A percentile compares a stretch with the other conserved stretches of the same genome.
These are phyloP conservation scores for Naganishia randhawae DNA, from an alignment of 768 basidiomycete genomes.

Conservation along the genomic window DNA sequence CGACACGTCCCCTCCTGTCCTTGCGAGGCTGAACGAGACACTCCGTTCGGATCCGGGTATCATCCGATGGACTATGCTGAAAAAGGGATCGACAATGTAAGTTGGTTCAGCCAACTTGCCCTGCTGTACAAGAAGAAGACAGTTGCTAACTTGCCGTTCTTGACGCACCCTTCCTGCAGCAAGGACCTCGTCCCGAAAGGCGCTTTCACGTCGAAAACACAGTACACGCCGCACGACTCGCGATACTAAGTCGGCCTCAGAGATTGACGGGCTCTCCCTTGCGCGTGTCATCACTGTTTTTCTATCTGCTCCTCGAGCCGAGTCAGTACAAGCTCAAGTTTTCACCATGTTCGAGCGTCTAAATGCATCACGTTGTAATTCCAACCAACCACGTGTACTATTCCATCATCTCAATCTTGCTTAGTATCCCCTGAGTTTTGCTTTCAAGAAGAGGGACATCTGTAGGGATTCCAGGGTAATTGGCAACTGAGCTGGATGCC, in stretches of 20 bases:
- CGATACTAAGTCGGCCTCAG: background rate
- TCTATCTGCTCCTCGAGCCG: background rate
- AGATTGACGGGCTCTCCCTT: no score
- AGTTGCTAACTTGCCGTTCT: background rate
- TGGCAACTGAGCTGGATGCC: no score
- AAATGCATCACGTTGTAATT: background rate
- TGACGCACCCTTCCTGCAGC: slow-evolving; percentile 1
- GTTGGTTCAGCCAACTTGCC: slow-evolving; percentile 22
- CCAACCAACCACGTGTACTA: background rate
- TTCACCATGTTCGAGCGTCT: no score
- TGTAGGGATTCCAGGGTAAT: no score
- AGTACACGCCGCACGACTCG: slow-evolving; percentile 16
- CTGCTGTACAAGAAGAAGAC: background rate
- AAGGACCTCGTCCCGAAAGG: slow-evolving; percentile 30
- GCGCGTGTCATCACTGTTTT: background rate
- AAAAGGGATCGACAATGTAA: slow-evolving; percentile 45
- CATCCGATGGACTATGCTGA: slow-evolving; percentile 47
- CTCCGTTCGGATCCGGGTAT: slow-evolving; percentile 43
- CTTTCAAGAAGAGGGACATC: no score
- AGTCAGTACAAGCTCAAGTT: no score
- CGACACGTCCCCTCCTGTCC: slow-evolving; percentile 46
- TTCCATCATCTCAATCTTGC: background rate
- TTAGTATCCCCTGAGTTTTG: no score
- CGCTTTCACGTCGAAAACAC: slow-evolving; percentile 28
- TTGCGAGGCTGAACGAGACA: slow-evolving; percentile 41